Evolutionary conservation across 2,329 filamentous ascomycete species (phyloP), one percentile per base, ranked within the genome.

Genomic region (Fusarium pseudograminearum): DNA sequence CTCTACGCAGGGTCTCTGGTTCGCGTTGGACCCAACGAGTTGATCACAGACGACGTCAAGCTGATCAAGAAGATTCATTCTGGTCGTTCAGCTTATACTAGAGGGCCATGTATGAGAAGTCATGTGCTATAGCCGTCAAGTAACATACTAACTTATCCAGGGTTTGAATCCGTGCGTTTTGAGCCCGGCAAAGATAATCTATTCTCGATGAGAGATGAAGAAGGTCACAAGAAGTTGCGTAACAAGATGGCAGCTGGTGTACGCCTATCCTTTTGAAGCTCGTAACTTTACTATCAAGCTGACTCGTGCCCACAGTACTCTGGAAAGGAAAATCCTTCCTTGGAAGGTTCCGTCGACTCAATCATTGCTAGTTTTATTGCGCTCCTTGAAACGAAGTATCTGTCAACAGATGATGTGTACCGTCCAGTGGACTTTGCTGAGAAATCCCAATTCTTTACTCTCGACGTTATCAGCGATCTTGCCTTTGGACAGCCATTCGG

Each of bases 181-280:
- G 83, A 88, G 61, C 80, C 83, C 7, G 81, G 82, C 1, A 77
- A 79, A 7, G 84, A 88, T 70, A 87, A 85, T 57, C 78, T 88
- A 34, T 87, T 89, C 61, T 84, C 80, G 3, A 80, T 85, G 67
- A 81, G 81, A 7, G 79, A 87, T 60, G 84, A 83, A 42, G 79
- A 78, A 7, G 80, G 80, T 42, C 87, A 89, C 65, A 76, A 80
- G 3, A 65, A 69, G 20, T 72, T 83, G 36, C 78, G 83, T 22
- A 83, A 82, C 69, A 84, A 86, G 65, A 83, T 88, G 79, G 80
- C 83, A 5, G 78, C 83, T 3, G 87, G 84, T 2, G 86, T 85
- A 78, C 61, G 80, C 26, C 18, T 3, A 0, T 4, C 2, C 5
- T 14, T 18, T n/a, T 4, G 28, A 30, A 1, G 18, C 4, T 20